Conservation (phyloP, 768 basidiomycete genomes). For the Pisolithus tinctorius region DNA sequence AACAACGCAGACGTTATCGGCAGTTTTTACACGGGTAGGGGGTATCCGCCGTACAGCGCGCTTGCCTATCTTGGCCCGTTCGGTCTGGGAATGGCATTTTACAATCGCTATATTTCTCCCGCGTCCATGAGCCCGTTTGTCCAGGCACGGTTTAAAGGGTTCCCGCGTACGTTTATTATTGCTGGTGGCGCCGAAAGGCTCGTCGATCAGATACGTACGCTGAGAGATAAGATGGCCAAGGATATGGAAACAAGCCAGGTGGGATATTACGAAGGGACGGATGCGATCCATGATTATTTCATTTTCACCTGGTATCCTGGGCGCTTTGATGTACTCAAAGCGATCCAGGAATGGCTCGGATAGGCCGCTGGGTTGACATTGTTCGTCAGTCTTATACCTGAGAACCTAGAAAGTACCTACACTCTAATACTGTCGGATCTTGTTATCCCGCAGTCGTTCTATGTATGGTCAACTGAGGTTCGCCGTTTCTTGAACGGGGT, state of each 20-base stretch:
- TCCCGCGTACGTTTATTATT: slow-evolving; percentile 22
- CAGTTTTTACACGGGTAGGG: neutral
- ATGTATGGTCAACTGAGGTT: too few relatives aligned
- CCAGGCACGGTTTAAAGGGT: slow-evolving; percentile 15
- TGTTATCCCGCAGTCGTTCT: too few relatives aligned
- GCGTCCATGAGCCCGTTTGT: slow-evolving; percentile 6
- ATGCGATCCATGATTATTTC: slow-evolving; percentile 20
- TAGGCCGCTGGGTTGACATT: too few relatives aligned
- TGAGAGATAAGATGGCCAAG: slow-evolving; percentile 16
- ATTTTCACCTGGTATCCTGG: slow-evolving; percentile 8
- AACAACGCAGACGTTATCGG: neutral
- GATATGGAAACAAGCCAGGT: slow-evolving; percentile 20
- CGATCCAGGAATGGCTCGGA: neutral
- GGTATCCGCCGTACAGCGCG: neutral
- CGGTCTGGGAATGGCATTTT: slow-evolving; percentile 1
- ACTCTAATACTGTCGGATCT: too few relatives aligned
- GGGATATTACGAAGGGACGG: slow-evolving; percentile 12
- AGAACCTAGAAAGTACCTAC: too few relatives aligned
- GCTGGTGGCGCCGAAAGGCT: slow-evolving; percentile 23
- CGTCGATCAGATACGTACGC: slow-evolving; percentile 19
- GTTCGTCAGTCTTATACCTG: too few relatives aligned
- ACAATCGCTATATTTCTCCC: slow-evolving; percentile 9
- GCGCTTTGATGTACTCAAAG: neutral
- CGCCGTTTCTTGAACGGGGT: too few relatives aligned
- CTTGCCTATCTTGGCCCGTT: slow-evolving; percentile 7